Percentiles rank a stretch among this genome's conserved stretches.
These are phyloP conservation scores for Rachicladosporium sp. DNA, from an alignment of 2,329 filamentous ascomycete species.

Conservation along the genomic window DNA sequence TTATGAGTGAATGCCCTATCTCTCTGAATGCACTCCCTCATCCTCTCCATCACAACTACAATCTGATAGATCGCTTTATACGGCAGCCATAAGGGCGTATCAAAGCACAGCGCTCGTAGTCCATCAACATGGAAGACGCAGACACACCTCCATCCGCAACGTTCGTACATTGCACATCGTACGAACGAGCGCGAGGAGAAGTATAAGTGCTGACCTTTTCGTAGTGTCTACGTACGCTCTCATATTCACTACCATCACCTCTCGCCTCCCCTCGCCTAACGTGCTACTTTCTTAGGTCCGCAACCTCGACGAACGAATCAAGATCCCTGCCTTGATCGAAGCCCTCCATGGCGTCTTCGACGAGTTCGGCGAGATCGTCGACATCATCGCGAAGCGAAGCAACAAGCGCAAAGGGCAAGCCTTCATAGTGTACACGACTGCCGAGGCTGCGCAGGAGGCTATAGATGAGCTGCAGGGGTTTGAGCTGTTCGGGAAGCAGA, in stretches of 20 bases:
- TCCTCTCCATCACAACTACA: too few relatives aligned
- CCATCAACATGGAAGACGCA: conserved; percentile 4
- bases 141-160: conserved; percentile 24
- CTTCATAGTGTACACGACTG: conserved; percentile 77
- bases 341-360: conserved; percentile 68
- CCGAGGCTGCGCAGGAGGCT: conserved; percentile 67
- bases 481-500: conserved; percentile 81
- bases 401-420: conserved; percentile 89
- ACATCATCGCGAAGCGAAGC: conserved; percentile 80
- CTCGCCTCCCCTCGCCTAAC: too few relatives aligned
- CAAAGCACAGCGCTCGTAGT: too few relatives aligned
- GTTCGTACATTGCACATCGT: conserved; percentile 32
- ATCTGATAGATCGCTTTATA: too few relatives aligned
- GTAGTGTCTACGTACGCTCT: conserved; percentile 22
- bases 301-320: conserved; percentile 88
- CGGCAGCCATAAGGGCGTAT: too few relatives aligned
- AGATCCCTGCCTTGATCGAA: conserved; percentile 62
- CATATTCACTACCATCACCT: background rate
- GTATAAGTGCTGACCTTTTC: conserved; percentile 11
- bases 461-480: conserved; percentile 88
- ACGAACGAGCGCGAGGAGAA: conserved; percentile 21
- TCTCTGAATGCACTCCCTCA: too few relatives aligned
- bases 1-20: too few relatives aligned
- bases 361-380: conserved; percentile 75
- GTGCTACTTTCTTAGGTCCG: too few relatives aligned